Evolutionary conservation across 1,284 basidiomycete genomes (phyloP), one percentile per base, ranked within the genome.

Genomic region (Sporisorium iseilematis-ciliati): DNA sequence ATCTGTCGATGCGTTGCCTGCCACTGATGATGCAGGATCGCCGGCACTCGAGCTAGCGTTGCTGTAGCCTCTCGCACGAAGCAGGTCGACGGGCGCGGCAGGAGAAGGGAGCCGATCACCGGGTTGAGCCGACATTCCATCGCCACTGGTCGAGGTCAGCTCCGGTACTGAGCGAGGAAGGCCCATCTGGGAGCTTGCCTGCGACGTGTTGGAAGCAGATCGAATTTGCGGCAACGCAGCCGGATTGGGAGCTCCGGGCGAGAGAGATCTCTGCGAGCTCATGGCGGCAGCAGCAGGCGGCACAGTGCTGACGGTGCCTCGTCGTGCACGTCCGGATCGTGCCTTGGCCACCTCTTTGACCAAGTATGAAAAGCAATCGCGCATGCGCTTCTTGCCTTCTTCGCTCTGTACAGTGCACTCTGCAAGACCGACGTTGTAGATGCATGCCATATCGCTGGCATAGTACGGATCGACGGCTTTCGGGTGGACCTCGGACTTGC

Each of bases 331-430:
- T 6, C 72, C 73, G 10, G 65, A 65, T 33, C 81, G 63, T 20
- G 68, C 64, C 65, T 82, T 82, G 38, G 79, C 81, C n/a, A 82
- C 81, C 33, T 81, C 81, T 46, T 81, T 81, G 49, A 82, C 80
- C 20, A 82, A 59, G 46, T 81, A 82, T 1, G 78, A 80, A 57
- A 82, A 82, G 57, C 80, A 82, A 55, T 82, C 80, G 35, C 78
- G 69, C 81, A 82, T 82, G n/a, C 81, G 55, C 71, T 80, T 81
- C 58, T 79, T 80, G 54, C 81, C 80, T 52, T 82, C 81, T 43
- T 82, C 81, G 65, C 79, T 81, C 42, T 77, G 61, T 3, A 78
- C 72, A 25, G 76, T 82, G 60, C 81, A 82, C 55, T 82, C 81
- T 11, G 81, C 80, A 21, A 82, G 71, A 14, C 81, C 81, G 31